phyloP scores from a whole-genome alignment of 306 rosid genomes.

The Pterocarpus macrocarpus region DNA sequence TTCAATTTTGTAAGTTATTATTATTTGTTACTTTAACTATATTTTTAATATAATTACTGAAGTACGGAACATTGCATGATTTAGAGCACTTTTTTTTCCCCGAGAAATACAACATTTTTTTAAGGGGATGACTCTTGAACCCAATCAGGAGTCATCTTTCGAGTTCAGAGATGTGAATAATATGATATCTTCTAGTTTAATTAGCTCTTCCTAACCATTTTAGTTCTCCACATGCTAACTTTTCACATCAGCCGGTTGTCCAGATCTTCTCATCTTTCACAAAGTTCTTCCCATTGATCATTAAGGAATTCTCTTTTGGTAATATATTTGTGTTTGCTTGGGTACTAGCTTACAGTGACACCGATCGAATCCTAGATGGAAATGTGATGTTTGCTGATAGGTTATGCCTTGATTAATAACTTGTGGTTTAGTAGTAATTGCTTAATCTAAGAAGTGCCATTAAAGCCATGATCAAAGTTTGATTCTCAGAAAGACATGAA shows the following conservation, averaged over 20 bases:
- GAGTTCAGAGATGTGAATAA: not conserved
- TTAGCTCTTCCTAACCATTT: constrained; percentile 11
- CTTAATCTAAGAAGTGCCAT: no score
- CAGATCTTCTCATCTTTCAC: not conserved
- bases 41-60: no score
- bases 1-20: no score
- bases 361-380: not conserved
- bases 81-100: no score
- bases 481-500: no score
- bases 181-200: constrained; percentile 26
- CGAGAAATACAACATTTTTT: not conserved
- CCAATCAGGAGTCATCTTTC: not conserved
- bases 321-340: not conserved
- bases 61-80: no score
- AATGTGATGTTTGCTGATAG: not conserved
- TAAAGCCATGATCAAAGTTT: no score
- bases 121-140: not conserved
- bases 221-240: constrained; percentile 42
- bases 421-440: not conserved
- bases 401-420: not conserved
- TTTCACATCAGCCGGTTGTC: constrained; percentile 49
- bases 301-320: not conserved
- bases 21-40: no score
- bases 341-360: not conserved
- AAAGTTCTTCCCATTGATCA: constrained; percentile 33